Conservation (phyloP, 371 early-diverging fungal genomes). For the Mucor irregularis region DNA sequence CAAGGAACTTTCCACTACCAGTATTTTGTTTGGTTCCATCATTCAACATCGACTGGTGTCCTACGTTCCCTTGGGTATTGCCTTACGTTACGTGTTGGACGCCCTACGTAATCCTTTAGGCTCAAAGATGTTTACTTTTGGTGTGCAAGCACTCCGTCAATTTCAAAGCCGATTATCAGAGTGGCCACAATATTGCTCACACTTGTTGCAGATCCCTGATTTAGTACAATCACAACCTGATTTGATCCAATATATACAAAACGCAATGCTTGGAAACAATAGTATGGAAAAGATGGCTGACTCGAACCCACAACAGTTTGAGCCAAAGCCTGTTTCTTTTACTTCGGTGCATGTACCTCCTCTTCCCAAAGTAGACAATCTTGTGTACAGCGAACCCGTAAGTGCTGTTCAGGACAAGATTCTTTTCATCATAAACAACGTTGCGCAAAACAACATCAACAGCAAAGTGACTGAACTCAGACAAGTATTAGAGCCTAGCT, state of each 20-base stretch:
- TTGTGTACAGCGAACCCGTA: slow-evolving; percentile 58
- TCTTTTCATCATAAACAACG: slow-evolving; percentile 92
- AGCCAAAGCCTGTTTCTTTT: background rate
- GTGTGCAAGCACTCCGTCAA: slow-evolving; percentile 79
- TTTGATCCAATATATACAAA: background rate
- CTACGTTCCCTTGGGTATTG: slow-evolving; percentile 69
- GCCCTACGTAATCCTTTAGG: slow-evolving; percentile 77
- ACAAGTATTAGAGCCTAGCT: slow-evolving; percentile 60
- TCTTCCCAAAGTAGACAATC: slow-evolving; percentile 17
- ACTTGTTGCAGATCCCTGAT: slow-evolving; percentile 76
- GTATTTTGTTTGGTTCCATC: slow-evolving; percentile 84
- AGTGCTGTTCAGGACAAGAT: slow-evolving; percentile 83
- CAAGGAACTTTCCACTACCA: slow-evolving; percentile 84
- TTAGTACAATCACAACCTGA: slow-evolving; percentile 75
- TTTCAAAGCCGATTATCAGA: slow-evolving; percentile 81
- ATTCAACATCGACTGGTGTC: slow-evolving; percentile 86
- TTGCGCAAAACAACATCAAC: slow-evolving; percentile 82
- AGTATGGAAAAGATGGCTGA: background rate
- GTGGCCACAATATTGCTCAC: slow-evolving; percentile 88
- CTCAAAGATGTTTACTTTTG: slow-evolving; percentile 88
- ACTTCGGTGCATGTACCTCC: slow-evolving; percentile 45
- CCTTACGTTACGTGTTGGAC: slow-evolving; percentile 82
- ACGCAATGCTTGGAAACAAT: background rate
- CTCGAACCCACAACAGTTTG: background rate
- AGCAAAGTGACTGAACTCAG: slow-evolving; percentile 79